Evolutionary conservation across 202 grass and related monocot species (phyloP).

Genomic region (Alloteropsis angusta): DNA sequence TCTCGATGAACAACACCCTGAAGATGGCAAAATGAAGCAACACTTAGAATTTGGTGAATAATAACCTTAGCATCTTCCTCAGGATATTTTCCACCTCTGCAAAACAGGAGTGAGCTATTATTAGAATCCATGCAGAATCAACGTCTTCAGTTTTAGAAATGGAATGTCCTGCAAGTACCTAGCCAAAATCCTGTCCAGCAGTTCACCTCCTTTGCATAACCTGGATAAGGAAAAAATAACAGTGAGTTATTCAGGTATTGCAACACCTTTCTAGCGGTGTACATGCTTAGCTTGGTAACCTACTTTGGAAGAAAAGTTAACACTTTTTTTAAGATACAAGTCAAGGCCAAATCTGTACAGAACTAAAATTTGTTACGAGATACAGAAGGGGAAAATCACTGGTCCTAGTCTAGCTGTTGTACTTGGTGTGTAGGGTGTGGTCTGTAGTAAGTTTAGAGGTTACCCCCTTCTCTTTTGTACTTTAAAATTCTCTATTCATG

Average conservation of each 20-base stretch:
- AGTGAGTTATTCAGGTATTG: neutral
- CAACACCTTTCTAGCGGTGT: neutral
- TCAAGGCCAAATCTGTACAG: neutral
- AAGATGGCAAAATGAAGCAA: conserved; percentile 88
- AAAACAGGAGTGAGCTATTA: conserved; percentile 20
- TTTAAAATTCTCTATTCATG: too few relatives aligned
- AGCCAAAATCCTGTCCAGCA: conserved; percentile 74
- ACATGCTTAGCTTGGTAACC: neutral
- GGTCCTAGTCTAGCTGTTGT: neutral
- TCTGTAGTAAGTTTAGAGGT: too few relatives aligned
- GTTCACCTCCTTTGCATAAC: conserved; percentile 90
- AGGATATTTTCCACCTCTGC: conserved; percentile 85
- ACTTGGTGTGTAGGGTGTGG: too few relatives aligned
- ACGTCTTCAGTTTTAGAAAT: conserved; percentile 15
- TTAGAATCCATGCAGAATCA: neutral
- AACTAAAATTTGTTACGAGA: neutral
- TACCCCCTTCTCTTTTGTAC: too few relatives aligned
- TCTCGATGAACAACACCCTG: conserved; percentile 93
- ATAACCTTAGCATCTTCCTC: conserved; percentile 89
- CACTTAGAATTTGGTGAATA: conserved; percentile 79
- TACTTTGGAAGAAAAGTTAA: neutral
- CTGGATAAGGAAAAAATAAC: conserved; percentile 25
- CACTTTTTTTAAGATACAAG: neutral
- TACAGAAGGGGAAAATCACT: neutral
- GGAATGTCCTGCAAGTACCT: conserved; percentile 41